Evolutionary conservation across 2,329 filamentous ascomycete species (phyloP).

Genomic region (Pseudomassariella vexata): DNA sequence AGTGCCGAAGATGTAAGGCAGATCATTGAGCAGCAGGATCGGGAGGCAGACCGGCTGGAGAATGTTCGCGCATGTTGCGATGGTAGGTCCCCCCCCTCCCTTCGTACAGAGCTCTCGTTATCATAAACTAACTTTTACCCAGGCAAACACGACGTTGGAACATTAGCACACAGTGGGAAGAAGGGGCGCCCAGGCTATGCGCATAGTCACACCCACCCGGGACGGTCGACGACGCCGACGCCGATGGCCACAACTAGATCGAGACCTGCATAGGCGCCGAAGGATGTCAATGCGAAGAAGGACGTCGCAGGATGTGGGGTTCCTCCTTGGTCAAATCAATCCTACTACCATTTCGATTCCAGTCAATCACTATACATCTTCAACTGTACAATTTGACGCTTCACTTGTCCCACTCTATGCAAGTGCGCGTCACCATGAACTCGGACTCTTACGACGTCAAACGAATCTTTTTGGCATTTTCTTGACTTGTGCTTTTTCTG

Average conservation of each 20-base stretch:
- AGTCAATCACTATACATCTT: no score
- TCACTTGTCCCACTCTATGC: no score
- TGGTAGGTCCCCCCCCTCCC: conserved; percentile 53
- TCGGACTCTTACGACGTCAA: no score
- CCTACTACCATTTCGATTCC: no score
- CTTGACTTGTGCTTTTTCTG: no score
- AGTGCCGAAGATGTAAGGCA: conserved; percentile 78
- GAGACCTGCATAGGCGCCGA: no score
- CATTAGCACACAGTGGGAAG: conserved; percentile 42
- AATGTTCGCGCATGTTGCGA: conserved; percentile 97
- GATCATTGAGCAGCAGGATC: conserved; percentile 73
- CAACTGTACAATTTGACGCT: no score
- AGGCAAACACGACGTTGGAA: conserved; percentile 73
- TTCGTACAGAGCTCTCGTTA: conserved; percentile 1
- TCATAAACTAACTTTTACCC: conserved; percentile 12
- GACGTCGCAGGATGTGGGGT: no score
- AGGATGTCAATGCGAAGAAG: no score
- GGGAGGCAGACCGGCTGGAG: conserved; percentile 75
- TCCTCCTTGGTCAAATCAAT: no score
- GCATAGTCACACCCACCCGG: conserved; percentile 28
- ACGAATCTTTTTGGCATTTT: no score
- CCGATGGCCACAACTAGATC: conserved; percentile 29
- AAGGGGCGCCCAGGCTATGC: conserved; percentile 33
- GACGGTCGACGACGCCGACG: conserved; percentile 27
- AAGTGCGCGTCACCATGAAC: no score